Percentiles rank a stretch among this genome's conserved stretches.
These are phyloP conservation scores for Collybiopsis luxurians DNA, from an alignment of 768 basidiomycete species.

Conservation along the genomic window DNA sequence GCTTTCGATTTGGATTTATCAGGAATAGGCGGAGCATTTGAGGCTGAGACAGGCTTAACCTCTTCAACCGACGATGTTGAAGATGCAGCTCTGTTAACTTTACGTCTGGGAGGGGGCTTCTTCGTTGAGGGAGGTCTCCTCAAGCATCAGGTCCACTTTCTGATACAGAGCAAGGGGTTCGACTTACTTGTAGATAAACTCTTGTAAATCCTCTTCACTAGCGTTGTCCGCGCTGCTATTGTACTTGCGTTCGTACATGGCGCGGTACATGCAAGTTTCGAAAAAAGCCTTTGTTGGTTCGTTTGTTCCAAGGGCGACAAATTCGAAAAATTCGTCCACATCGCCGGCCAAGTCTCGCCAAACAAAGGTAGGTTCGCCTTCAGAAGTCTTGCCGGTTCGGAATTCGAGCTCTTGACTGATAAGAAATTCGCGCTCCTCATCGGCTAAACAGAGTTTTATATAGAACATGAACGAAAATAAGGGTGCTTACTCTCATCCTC, in stretches of 20 bases:
- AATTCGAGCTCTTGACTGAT: constrained; percentile 91
- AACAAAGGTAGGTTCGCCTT: constrained; percentile 77
- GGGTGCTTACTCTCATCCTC: constrained; percentile 76
- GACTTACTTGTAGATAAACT: constrained; percentile 83
- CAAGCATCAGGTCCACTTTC: neutral
- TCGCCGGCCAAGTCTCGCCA: constrained; percentile 94
- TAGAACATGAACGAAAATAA: neutral
- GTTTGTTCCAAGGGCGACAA: constrained; percentile 77
- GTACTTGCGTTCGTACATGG: constrained; percentile 96
- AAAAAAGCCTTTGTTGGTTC: constrained; percentile 85
- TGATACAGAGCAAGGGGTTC: neutral
- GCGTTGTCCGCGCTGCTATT: constrained; percentile 67
- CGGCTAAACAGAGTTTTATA: constrained; percentile 49
- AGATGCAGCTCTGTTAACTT: constrained; percentile 8
- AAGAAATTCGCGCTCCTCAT: constrained; percentile 91
- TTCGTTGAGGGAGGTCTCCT: constrained; percentile 34
- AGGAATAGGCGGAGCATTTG: neutral
- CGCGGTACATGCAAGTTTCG: constrained; percentile 91
- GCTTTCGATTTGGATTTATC: constrained; percentile 19
- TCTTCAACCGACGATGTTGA: constrained; percentile 13
- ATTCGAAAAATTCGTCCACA: constrained; percentile 92
- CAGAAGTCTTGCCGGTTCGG: constrained; percentile 60
- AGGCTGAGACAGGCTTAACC: constrained; percentile 7
- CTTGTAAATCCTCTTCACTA: constrained; percentile 63
- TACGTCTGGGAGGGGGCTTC: constrained; percentile 7